Conservation (phyloP, 2,329 filamentous ascomycete genomes). For the Diaporthe aspalathi region DNA sequence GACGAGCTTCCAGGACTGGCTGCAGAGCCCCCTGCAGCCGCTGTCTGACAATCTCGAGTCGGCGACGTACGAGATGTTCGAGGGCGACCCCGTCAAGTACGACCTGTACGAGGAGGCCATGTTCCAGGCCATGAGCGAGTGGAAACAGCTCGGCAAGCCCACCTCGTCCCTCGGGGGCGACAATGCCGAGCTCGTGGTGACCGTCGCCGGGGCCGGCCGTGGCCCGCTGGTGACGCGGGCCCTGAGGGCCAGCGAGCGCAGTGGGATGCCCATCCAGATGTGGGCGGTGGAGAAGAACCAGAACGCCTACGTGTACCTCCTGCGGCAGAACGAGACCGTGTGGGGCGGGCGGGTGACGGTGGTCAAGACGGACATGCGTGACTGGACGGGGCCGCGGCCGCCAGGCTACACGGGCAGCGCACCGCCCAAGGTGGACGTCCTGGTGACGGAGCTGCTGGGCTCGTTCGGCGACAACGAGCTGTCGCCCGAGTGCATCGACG, state of each 20-base stretch:
- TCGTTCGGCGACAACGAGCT: slow-evolving; percentile 98
- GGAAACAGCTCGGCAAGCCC: slow-evolving; percentile 77
- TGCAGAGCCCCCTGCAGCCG: slow-evolving; percentile 94
- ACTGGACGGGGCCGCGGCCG: slow-evolving; percentile 84
- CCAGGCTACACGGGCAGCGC: slow-evolving; percentile 53
- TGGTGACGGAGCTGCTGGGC: slow-evolving; percentile 92
- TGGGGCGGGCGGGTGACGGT: slow-evolving; percentile 87
- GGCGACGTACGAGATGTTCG: slow-evolving; percentile 97
- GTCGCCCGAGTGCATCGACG: slow-evolving; percentile 92
- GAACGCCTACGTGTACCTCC: slow-evolving; percentile 93
- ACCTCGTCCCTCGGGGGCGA: slow-evolving; percentile 68
- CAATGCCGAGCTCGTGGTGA: slow-evolving; percentile 72
- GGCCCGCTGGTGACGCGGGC: slow-evolving; percentile 92
- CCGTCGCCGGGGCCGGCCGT: slow-evolving; percentile 92
- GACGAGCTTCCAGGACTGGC: slow-evolving; percentile 84
- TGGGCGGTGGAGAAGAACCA: slow-evolving; percentile 99
- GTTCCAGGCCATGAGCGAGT: slow-evolving; percentile 82
- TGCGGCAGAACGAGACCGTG: slow-evolving; percentile 83
- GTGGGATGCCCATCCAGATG: slow-evolving; percentile 82
- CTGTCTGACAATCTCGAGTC: slow-evolving; percentile 97
- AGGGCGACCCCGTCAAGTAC: slow-evolving; percentile 98
- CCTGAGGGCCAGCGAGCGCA: slow-evolving; percentile 79
- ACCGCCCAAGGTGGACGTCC: slow-evolving; percentile 81
- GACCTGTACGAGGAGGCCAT: slow-evolving; percentile 93
- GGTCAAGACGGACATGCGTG: slow-evolving; percentile 96